These are phyloP conservation scores for Aspergillus sp. DNA, from an alignment of 2,329 filamentous ascomycete genomes.

Conservation along the genomic window DNA sequence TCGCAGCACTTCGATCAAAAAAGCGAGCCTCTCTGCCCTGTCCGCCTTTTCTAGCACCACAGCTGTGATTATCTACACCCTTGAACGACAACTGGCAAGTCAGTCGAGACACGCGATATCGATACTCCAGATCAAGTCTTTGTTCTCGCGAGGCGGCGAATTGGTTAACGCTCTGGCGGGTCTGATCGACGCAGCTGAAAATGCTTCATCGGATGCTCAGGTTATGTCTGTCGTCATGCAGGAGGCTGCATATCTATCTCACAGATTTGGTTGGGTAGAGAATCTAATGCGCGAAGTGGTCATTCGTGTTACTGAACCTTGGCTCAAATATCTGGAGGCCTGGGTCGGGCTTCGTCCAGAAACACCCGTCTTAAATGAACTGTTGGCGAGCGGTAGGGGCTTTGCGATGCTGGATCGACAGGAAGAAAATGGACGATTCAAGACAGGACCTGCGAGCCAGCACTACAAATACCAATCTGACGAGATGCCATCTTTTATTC, in stretches of 20 bases:
- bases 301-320: slow-evolving; percentile 56
- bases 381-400: slow-evolving; percentile 48
- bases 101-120: slow-evolving; percentile 22
- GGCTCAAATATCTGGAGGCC: slow-evolving; percentile 60
- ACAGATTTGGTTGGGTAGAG: slow-evolving; percentile 55
- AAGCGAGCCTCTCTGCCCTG: slow-evolving; percentile 23
- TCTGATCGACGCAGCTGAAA: slow-evolving; percentile 42
- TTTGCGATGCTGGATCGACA: slow-evolving; percentile 57
- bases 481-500: slow-evolving; percentile 66
- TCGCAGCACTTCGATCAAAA: slow-evolving; percentile 18
- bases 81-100: slow-evolving; percentile 29
- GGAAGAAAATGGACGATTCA: slow-evolving; percentile 55
- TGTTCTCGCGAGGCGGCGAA: slow-evolving; percentile 34
- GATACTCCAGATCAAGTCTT: slow-evolving; percentile 30
- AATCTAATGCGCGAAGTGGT: slow-evolving; percentile 63
- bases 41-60: slow-evolving; percentile 29
- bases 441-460: slow-evolving; percentile 54
- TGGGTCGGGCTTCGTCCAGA: slow-evolving; percentile 67
- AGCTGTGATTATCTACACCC: slow-evolving; percentile 29
- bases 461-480: slow-evolving; percentile 48
- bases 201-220: slow-evolving; percentile 49
- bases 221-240: slow-evolving; percentile 57
- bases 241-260: slow-evolving; percentile 57
- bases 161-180: slow-evolving; percentile 29
- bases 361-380: slow-evolving; percentile 43